A percentile compares a stretch with the other conserved stretches of the same genome.
phyloP scores from a whole-genome alignment of 257 asterid species.

The Fraxinus quadrangulata region DNA sequence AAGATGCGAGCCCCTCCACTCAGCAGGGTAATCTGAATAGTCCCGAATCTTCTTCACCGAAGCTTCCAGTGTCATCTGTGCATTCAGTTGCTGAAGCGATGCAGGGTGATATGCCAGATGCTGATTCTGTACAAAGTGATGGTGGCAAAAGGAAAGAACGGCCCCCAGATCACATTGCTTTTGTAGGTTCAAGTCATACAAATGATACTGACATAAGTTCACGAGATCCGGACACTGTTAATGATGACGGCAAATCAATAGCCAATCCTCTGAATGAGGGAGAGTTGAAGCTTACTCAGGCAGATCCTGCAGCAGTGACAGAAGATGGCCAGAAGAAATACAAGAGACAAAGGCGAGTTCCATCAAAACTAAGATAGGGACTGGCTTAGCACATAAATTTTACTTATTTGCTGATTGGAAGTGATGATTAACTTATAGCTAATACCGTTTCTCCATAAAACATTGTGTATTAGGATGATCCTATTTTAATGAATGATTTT shows the following conservation, averaged over 20 bases:
- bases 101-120: conserved; percentile 24
- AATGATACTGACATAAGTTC: conserved; percentile 23
- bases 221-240: conserved; percentile 23
- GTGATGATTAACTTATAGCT: not conserved
- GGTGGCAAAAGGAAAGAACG: conserved; percentile 40
- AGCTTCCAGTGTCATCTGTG: conserved; percentile 18
- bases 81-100: conserved; percentile 23
- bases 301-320: conserved; percentile 29
- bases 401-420: not conserved
- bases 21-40: conserved; percentile 22
- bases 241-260: conserved; percentile 26
- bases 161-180: conserved; percentile 21
- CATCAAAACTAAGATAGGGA: not conserved
- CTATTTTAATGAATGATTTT: not conserved
- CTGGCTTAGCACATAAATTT: not conserved
- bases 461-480: not conserved
- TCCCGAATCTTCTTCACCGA: conserved; percentile 22
- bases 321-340: conserved; percentile 43
- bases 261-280: conserved; percentile 28
- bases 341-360: conserved; percentile 49
- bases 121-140: conserved; percentile 19
- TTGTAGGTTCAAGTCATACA: conserved; percentile 12
- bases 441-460: not conserved
- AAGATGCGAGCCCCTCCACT: conserved; percentile 25
- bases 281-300: conserved; percentile 21